Conservation (phyloP, 2,329 filamentous ascomycete species). For the Sporothrix curviconia region DNA sequence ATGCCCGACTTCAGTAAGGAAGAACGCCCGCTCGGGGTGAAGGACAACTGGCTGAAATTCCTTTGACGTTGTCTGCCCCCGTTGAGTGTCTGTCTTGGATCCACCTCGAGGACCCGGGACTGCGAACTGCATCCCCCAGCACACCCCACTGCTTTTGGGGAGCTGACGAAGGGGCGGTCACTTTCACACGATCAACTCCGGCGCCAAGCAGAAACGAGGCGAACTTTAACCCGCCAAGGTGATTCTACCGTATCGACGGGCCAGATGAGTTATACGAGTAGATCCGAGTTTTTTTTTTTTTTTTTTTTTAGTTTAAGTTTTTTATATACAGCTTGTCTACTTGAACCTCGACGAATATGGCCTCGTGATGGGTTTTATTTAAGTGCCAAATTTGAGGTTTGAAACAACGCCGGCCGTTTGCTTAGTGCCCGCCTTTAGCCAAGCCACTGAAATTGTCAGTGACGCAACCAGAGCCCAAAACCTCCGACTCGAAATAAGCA, state of each 20-base stretch:
- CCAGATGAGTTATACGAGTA: neutral
- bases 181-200: constrained; percentile 7
- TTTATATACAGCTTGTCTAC: too few species aligned
- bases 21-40: constrained; percentile 24
- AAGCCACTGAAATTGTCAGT: too few species aligned
- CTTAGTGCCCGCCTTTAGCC: too few species aligned
- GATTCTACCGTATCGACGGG: constrained; percentile 8
- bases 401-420: too few species aligned
- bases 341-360: too few species aligned
- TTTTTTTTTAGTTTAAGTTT: too few species aligned
- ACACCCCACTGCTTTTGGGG: constrained; percentile 41
- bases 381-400: too few species aligned
- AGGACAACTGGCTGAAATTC: constrained; percentile 34
- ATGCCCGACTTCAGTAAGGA: constrained; percentile 38
- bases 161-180: constrained; percentile 1
- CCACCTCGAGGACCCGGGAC: constrained; percentile 35
- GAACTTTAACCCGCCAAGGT: constrained; percentile 10
- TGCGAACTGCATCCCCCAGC: constrained; percentile 38
- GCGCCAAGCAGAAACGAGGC: constrained; percentile 7
- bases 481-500: too few species aligned
- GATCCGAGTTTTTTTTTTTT: too few species aligned
- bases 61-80: constrained; percentile 31
- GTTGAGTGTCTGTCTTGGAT: constrained; percentile 34
- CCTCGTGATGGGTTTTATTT: too few species aligned
- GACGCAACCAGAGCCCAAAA: too few species aligned